Evolutionary conservation across 768 basidiomycete species (phyloP).

Genomic region (Hebeloma cylindrosporum): DNA sequence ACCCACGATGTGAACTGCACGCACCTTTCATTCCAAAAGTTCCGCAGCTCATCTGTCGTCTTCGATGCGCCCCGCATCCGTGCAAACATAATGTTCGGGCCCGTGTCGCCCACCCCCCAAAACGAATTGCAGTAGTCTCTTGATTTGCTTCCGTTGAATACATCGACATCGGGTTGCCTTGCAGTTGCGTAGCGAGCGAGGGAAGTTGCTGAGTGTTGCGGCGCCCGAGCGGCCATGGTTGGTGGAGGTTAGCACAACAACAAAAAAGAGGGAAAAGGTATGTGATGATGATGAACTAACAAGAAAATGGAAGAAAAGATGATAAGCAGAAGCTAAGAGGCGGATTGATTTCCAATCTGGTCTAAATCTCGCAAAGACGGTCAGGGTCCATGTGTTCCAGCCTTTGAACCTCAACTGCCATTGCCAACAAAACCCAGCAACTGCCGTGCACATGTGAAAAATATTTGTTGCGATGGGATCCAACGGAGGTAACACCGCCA

Average conservation of each 20-base stretch:
- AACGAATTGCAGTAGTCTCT: slow-evolving; percentile 94
- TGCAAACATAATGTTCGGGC: slow-evolving; percentile 86
- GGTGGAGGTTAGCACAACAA: not conserved
- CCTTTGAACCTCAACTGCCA: too few species aligned
- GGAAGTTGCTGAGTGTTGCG: slow-evolving; percentile 66
- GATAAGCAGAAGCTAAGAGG: too few species aligned
- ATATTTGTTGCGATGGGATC: too few species aligned
- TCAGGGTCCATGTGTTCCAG: too few species aligned
- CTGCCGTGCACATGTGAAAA: too few species aligned
- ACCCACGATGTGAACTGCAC: slow-evolving; percentile 21
- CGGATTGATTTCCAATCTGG: too few species aligned
- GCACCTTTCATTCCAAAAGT: slow-evolving; percentile 93
- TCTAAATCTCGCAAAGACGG: too few species aligned
- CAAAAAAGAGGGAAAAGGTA: slow-evolving; percentile 7
- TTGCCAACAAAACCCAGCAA: too few species aligned
- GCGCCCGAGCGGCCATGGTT: slow-evolving; percentile 62
- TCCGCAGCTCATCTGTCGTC: slow-evolving; percentile 85
- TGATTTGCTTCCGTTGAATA: slow-evolving; percentile 37
- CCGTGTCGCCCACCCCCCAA: slow-evolving; percentile 86
- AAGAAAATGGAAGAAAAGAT: slow-evolving; percentile 12
- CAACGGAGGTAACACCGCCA: too few species aligned
- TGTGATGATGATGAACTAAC: slow-evolving; percentile 6
- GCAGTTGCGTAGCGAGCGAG: slow-evolving; percentile 60
- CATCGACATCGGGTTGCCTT: slow-evolving; percentile 47
- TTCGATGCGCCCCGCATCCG: slow-evolving; percentile 81